Base-by-base conservation (phyloP, 2,329 filamentous ascomycete species). In the Neonectria ditissima region DNA sequence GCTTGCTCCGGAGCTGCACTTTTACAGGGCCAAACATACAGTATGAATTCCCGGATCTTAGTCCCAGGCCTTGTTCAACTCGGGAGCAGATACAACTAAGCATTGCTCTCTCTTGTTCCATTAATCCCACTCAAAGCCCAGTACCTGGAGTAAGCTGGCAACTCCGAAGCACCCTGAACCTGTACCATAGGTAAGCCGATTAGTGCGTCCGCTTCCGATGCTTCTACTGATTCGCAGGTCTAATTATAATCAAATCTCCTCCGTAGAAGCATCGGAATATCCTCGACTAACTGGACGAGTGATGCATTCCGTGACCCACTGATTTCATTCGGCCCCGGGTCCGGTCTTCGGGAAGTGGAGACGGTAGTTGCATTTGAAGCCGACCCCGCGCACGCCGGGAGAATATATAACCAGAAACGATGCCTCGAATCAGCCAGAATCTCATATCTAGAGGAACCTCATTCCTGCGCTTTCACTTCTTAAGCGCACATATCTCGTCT, bases 281-380 rank as follows among this genome's bases (percentile, higher is more conserved):
- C 43, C 18, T 20, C 44, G 14, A 9, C 26, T 13, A 28, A 37
- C n/a, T 11, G 4, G 1, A 37, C 6, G 20, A 30, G 45, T 22
- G 18, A 41, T 32, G n/a, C 7, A 60, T 68, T 62, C 62, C 59
- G 54, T 57, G 59, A 47, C 53, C 55, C 58, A 62, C 57, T 59
- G n/a, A 59, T 55, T 63, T 62, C 54, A 53, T 62, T 48, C 50
- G 41, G 54, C 39, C 58, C 71, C 67, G 61, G 64, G 56, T 47
- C 72, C 72, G 66, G 53, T 58, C 52, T 59, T 74, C 72, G 72
- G 72, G 67, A 71, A 69, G 71, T 74, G 72, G 72, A 68, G 69
- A 65, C 68, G 67, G 71, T 65, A 73, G 67, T 71, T 73, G 63
- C n/a, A 44, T 63, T 63, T 55, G 45, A 62, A 59, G 32, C 64